Conservation (phyloP, 306 rosid genomes). For the Sophora flavescens region DNA sequence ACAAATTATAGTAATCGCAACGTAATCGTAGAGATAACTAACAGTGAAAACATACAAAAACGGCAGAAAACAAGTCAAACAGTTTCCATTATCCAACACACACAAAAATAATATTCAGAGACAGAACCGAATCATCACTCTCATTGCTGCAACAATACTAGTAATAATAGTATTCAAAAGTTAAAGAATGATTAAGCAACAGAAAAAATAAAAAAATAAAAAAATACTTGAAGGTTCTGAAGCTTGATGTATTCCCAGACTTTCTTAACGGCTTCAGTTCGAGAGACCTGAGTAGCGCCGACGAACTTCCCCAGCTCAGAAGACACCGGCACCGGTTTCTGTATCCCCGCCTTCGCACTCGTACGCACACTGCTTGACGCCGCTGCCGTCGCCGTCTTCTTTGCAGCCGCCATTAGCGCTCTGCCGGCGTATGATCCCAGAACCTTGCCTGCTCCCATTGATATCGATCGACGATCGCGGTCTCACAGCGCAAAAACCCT, state of each 20-base stretch:
- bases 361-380: neutral
- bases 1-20: too few species aligned
- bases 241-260: slow-evolving; percentile 60
- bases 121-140: neutral
- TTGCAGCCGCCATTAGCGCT: slow-evolving; percentile 53
- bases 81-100: slow-evolving; percentile 4
- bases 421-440: slow-evolving; percentile 51
- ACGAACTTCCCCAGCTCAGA: slow-evolving; percentile 57
- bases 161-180: neutral
- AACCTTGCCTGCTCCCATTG: slow-evolving; percentile 52
- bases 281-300: slow-evolving; percentile 50
- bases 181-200: neutral
- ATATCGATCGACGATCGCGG: neutral
- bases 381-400: slow-evolving; percentile 23
- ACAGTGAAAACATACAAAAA: slow-evolving; percentile 10
- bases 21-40: neutral
- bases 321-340: slow-evolving; percentile 59
- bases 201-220: too few species aligned
- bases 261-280: slow-evolving; percentile 55
- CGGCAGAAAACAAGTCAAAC: neutral
- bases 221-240: slow-evolving; percentile 51
- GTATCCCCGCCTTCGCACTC: slow-evolving; percentile 38
- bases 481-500: slow-evolving; percentile 13
- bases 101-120: neutral
- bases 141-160: neutral